Conservation (phyloP, 2,329 filamentous ascomycete genomes). For the Trichoderma sp. region DNA sequence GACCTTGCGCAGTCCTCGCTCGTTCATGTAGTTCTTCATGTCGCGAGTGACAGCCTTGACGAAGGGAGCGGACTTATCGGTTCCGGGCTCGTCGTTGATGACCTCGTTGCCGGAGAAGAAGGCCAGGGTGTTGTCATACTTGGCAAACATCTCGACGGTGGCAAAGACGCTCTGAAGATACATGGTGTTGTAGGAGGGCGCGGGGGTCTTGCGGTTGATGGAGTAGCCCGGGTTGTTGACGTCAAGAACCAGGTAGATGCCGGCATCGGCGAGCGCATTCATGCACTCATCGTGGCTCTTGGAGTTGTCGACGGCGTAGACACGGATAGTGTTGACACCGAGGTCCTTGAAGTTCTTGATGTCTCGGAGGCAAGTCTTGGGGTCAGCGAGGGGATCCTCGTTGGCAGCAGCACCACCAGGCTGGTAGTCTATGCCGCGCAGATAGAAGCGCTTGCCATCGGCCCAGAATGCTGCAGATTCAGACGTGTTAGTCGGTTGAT, state of each 20-base stretch:
- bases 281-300: conserved; percentile 83
- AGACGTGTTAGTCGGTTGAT: background rate
- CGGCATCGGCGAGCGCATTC: conserved; percentile 74
- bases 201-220: conserved; percentile 78
- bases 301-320: conserved; percentile 91
- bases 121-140: conserved; percentile 84
- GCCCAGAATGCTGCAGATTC: conserved; percentile 55
- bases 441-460: conserved; percentile 57
- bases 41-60: conserved; percentile 80
- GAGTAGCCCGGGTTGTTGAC: conserved; percentile 91
- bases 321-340: conserved; percentile 86
- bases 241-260: conserved; percentile 90
- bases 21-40: conserved; percentile 69
- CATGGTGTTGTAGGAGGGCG: conserved; percentile 77
- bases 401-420: conserved; percentile 60
- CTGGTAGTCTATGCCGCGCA: conserved; percentile 65
- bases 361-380: conserved; percentile 72
- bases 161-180: conserved; percentile 87
- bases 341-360: conserved; percentile 80
- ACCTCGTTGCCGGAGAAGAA: conserved; percentile 85
- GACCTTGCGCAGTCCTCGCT: conserved; percentile 63
- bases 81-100: conserved; percentile 66
- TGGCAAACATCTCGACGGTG: conserved; percentile 79
- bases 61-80: conserved; percentile 68
- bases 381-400: conserved; percentile 76